phyloP scores from a whole-genome alignment of 768 basidiomycete genomes.

The Postia placenta region DNA sequence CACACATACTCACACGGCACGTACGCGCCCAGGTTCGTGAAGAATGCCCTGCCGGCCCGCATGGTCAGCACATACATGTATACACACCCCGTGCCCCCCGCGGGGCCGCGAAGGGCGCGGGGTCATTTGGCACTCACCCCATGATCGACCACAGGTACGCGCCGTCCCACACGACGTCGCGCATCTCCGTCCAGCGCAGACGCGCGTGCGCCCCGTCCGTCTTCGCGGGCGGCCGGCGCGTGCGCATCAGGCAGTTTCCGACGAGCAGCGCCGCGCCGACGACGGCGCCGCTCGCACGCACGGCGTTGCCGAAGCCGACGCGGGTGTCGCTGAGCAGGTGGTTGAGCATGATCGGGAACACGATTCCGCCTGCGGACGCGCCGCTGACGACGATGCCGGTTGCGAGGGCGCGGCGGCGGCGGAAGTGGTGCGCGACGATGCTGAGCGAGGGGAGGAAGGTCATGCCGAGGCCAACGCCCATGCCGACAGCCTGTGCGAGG shows the following conservation, averaged over 20 bases:
- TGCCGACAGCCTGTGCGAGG: constrained; percentile 51
- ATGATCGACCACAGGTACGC: constrained; percentile 14
- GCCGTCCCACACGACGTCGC: constrained; percentile 11
- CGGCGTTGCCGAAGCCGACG: constrained; percentile 35
- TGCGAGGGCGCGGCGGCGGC: constrained; percentile 39
- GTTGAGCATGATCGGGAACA: constrained; percentile 31
- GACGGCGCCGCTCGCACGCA: constrained; percentile 36
- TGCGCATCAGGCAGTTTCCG: constrained; percentile 18
- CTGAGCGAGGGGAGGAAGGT: constrained; percentile 44
- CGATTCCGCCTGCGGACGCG: constrained; percentile 26
- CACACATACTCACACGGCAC: constrained; percentile 18
- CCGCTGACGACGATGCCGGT: constrained; percentile 48
- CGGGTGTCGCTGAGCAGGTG: constrained; percentile 26
- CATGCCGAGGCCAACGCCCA: constrained; percentile 44
- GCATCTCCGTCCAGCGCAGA: not conserved
- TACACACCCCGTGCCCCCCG: not conserved
- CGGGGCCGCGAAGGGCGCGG: no score
- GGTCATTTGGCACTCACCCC: constrained; percentile 9
- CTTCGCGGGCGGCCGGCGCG: constrained; percentile 6
- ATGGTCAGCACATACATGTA: not conserved
- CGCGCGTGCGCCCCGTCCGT: not conserved
- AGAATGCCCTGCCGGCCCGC: constrained; percentile 10
- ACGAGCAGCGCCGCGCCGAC: constrained; percentile 23
- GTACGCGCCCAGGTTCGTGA: constrained; percentile 16
- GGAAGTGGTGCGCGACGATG: constrained; percentile 50